Evolutionary conservation across 2,329 filamentous ascomycete genomes (phyloP).

Genomic region (Bimuria novae-zelandiae): DNA sequence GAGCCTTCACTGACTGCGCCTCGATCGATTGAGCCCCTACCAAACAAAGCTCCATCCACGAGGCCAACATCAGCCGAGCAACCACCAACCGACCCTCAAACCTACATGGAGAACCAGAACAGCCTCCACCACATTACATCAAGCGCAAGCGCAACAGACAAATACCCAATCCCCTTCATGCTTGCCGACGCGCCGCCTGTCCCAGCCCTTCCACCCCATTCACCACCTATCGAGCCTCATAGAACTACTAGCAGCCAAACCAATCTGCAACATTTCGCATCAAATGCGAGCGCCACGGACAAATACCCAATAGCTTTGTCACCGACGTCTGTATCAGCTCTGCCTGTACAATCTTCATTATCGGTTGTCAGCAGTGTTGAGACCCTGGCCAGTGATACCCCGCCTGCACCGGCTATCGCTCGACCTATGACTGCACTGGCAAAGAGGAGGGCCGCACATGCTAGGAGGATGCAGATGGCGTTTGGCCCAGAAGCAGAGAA

Average conservation of each 20-base stretch:
- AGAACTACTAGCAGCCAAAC: no score
- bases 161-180: neutral
- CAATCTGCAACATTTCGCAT: no score
- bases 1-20: no score
- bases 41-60: neutral
- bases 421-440: constrained; percentile 27
- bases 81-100: neutral
- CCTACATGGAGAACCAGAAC: neutral
- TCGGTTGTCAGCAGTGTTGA: neutral
- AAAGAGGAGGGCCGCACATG: constrained; percentile 32
- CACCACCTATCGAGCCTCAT: no score
- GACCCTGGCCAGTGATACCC: neutral
- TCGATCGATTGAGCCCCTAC: no score
- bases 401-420: neutral
- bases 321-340: neutral
- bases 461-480: constrained; percentile 30
- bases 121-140: neutral
- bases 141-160: neutral
- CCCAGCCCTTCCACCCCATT: neutral
- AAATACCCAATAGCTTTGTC: neutral
- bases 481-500: constrained; percentile 17
- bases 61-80: no score
- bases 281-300: no score
- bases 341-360: neutral
- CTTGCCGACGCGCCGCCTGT: neutral